These are phyloP conservation scores for Mycena leptocephala DNA, from an alignment of 768 basidiomycete species.

Conservation along the genomic window DNA sequence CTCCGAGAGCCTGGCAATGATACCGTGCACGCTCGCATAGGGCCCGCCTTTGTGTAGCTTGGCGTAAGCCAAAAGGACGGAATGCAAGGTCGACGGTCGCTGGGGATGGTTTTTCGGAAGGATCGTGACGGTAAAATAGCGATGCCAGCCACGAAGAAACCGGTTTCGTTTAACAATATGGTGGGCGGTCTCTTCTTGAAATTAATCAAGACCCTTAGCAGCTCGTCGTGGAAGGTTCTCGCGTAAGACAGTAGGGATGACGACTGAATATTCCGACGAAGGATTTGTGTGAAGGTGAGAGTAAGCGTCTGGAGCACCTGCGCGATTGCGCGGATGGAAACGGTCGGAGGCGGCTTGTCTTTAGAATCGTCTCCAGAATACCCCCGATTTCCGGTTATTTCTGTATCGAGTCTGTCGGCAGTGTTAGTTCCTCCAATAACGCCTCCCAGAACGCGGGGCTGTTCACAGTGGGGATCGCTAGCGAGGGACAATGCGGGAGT, in stretches of 20 bases:
- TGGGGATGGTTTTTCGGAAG: background rate
- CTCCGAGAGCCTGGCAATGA: background rate
- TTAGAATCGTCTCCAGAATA: background rate
- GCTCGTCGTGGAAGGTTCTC: background rate
- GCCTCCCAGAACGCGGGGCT: constrained; percentile 8
- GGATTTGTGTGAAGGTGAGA: constrained; percentile 8
- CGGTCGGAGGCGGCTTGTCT: background rate
- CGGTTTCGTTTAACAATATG: background rate
- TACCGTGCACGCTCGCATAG: background rate
- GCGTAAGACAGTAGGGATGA: background rate
- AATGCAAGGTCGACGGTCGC: background rate
- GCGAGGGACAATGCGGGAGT: constrained; percentile 17
- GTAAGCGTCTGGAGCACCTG: background rate
- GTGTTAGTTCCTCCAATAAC: background rate
- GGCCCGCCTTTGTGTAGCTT: background rate
- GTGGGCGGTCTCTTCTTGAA: background rate
- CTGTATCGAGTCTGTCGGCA: background rate
- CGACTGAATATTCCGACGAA: background rate
- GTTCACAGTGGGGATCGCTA: background rate
- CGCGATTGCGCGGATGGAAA: background rate
- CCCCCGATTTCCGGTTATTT: background rate
- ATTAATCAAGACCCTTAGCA: background rate
- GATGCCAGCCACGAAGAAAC: background rate
- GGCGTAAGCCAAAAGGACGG: background rate
- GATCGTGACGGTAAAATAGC: background rate